Evolutionary conservation across 2,329 filamentous ascomycete genomes (phyloP).

Genomic region (Neonectria magnoliae): DNA sequence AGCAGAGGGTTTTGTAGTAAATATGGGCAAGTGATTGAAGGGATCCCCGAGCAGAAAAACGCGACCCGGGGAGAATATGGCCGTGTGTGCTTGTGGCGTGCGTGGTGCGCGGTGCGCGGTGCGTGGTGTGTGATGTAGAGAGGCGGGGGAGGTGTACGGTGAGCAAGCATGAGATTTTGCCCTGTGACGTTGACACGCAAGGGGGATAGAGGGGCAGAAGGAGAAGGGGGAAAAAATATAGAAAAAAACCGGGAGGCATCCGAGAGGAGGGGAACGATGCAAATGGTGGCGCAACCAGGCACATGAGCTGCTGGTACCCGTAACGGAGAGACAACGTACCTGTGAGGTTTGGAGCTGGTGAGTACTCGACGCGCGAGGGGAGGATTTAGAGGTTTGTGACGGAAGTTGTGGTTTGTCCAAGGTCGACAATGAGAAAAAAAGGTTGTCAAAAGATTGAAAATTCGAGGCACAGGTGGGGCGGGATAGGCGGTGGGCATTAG

Average conservation of each 20-base stretch:
- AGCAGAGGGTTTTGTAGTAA: not conserved
- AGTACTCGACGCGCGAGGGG: not conserved
- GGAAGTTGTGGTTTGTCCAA: not conserved
- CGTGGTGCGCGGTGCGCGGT: constrained; percentile 1
- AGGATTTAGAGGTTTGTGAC: not conserved
- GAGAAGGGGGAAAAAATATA: not conserved
- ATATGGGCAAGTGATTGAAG: not conserved
- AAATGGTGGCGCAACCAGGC: not conserved
- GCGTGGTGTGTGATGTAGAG: not conserved
- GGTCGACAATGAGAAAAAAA: not conserved
- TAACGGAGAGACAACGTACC: not conserved
- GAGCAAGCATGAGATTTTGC: constrained; percentile 30
- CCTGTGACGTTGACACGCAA: constrained; percentile 40
- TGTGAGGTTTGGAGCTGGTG: not conserved
- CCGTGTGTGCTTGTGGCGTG: not conserved
- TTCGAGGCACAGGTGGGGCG: constrained; percentile 1
- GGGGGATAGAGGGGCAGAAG: constrained; percentile 23
- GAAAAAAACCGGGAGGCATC: not conserved
- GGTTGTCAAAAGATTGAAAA: not conserved
- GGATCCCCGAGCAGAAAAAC: not conserved
- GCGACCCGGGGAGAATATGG: not conserved
- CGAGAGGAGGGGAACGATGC: constrained; percentile 2
- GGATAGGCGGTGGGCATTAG: constrained; percentile 2
- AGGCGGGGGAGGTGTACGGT: not conserved
- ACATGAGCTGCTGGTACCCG: too few species aligned